These are phyloP conservation scores for Vicia sativa DNA, from an alignment of 306 rosid species.

Conservation along the genomic window DNA sequence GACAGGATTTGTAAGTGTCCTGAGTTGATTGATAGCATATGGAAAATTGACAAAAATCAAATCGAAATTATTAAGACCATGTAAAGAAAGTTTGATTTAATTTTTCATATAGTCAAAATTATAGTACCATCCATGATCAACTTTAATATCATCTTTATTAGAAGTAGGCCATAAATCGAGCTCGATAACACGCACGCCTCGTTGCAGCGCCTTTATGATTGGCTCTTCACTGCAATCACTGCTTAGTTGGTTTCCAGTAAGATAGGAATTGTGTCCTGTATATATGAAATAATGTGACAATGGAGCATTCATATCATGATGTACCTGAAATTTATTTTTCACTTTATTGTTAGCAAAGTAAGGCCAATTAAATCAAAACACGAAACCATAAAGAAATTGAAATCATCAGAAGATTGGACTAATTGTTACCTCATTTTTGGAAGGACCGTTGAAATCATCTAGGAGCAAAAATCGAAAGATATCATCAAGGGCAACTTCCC, in stretches of 20 bases:
- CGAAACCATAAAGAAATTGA: neutral
- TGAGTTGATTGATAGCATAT: conserved; percentile 44
- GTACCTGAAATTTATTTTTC: conserved; percentile 59
- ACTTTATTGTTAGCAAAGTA: conserved; percentile 30
- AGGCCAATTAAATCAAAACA: neutral
- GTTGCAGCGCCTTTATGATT: conserved; percentile 68
- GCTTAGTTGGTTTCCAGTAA: conserved; percentile 87
- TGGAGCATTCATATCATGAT: conserved; percentile 91
- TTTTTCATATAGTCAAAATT: neutral
- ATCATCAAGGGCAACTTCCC: conserved; percentile 51
- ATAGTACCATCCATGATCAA: conserved; percentile 88
- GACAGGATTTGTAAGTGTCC: conserved; percentile 91
- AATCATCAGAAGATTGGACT: neutral
- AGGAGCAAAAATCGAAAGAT: conserved; percentile 59
- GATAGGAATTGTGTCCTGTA: conserved; percentile 94
- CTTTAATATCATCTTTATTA: conserved; percentile 71
- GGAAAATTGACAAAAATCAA: neutral
- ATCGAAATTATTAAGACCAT: conserved; percentile 1
- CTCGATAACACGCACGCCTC: conserved; percentile 81
- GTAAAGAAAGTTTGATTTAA: neutral
- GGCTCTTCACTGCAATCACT: conserved; percentile 90
- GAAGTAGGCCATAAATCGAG: conserved; percentile 91
- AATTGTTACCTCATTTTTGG: conserved; percentile 56
- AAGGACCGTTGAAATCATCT: conserved; percentile 62
- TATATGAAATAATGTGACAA: conserved; percentile 92